These are phyloP conservation scores for Coemansia sp. DNA, from an alignment of 192 early-diverging fungal genomes.

Conservation along the genomic window DNA sequence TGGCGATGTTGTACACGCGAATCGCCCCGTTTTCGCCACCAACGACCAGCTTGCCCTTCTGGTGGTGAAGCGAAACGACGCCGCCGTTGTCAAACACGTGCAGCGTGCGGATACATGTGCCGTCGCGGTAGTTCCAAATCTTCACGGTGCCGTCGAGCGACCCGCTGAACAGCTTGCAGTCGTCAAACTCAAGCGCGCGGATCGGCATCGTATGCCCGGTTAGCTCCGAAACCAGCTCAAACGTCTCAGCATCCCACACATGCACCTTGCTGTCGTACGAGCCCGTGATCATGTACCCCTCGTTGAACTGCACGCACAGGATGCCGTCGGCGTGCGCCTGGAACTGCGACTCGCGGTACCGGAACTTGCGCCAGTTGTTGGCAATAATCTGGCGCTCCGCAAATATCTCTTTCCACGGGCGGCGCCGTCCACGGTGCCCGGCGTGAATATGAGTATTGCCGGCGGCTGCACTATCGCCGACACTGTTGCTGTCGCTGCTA, in stretches of 20 bases:
- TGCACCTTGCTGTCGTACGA: constrained; percentile 86
- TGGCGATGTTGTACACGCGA: constrained; percentile 78
- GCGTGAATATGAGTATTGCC: background rate
- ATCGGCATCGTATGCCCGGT: constrained; percentile 86
- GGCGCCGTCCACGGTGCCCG: constrained; percentile 26
- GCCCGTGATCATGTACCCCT: constrained; percentile 79
- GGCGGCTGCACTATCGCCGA: constrained; percentile 3
- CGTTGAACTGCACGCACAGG: constrained; percentile 87
- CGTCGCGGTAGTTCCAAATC: constrained; percentile 91
- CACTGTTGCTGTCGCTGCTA: constrained; percentile 39
- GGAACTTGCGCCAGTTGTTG: constrained; percentile 90
- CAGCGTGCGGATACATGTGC: constrained; percentile 82
- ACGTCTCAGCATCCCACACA: constrained; percentile 86
- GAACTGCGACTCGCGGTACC: constrained; percentile 62
- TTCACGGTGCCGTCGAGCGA: constrained; percentile 89
- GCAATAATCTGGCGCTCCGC: constrained; percentile 88
- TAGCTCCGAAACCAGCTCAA: constrained; percentile 73
- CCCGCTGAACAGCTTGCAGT: constrained; percentile 87
- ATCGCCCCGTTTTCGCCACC: constrained; percentile 85
- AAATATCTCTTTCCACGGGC: constrained; percentile 95
- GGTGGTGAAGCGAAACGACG: constrained; percentile 83
- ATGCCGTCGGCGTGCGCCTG: constrained; percentile 87
- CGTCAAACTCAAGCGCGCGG: constrained; percentile 90
- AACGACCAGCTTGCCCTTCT: constrained; percentile 71
- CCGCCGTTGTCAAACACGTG: constrained; percentile 59